phyloP scores from a whole-genome alignment of 345 rosid species.

The Excoecaria agallocha region DNA sequence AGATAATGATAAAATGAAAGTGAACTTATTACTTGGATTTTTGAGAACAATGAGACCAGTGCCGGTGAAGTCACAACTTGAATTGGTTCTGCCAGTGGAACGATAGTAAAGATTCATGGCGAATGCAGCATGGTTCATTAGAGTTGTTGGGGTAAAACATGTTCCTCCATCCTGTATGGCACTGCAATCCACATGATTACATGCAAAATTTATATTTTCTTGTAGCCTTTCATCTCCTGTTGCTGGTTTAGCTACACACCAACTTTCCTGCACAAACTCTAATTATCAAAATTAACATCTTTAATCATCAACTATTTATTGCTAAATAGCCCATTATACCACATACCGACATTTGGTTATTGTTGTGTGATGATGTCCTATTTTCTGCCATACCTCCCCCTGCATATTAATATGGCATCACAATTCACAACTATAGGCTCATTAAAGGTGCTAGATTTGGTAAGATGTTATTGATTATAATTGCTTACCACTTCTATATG shows the following conservation, averaged over 20 bases:
- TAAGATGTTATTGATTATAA: too few species aligned
- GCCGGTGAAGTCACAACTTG: constrained; percentile 13
- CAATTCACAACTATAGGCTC: too few species aligned
- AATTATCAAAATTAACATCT: background rate
- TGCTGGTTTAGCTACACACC: constrained; percentile 26
- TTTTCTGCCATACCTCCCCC: too few species aligned
- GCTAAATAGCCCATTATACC: too few species aligned
- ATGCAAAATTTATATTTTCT: constrained; percentile 2
- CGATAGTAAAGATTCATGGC: constrained; percentile 22
- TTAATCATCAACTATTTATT: too few species aligned
- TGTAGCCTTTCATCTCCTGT: constrained; percentile 6
- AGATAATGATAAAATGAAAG: too few species aligned
- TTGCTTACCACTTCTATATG: too few species aligned
- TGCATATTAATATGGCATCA: too few species aligned
- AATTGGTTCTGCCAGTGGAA: constrained; percentile 2
- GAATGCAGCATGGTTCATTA: constrained; percentile 18
- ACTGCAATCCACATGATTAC: background rate
- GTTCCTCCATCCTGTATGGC: constrained; percentile 8
- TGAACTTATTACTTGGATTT: constrained; percentile 16
- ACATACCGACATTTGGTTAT: too few species aligned
- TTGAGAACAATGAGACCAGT: constrained; percentile 6
- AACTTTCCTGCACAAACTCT: constrained; percentile 8
- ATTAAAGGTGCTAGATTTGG: too few species aligned
- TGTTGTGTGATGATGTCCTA: too few species aligned
- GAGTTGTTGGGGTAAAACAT: constrained; percentile 5